These are phyloP conservation scores for Penicillium macrosclerotiorum DNA, from an alignment of 495 filamentous ascomycete species.

Conservation along the genomic window DNA sequence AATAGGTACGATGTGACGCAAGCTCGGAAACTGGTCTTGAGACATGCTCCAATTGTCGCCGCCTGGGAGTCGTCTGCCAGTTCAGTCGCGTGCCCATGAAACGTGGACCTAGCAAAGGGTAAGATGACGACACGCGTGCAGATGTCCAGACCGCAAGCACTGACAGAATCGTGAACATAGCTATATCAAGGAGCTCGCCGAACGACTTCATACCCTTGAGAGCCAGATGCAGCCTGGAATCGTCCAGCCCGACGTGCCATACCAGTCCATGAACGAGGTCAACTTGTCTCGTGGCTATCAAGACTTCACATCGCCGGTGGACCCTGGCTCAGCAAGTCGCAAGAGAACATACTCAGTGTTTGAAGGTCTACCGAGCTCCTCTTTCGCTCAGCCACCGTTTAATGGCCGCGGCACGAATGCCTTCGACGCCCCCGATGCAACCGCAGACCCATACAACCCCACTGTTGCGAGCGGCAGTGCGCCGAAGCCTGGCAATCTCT, in stretches of 20 bases:
- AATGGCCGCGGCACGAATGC: conserved; percentile 41
- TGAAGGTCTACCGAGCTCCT: conserved; percentile 47
- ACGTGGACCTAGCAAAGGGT: conserved; percentile 93
- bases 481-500: conserved; percentile 37
- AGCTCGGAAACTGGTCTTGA: conserved; percentile 73
- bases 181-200: conserved; percentile 95
- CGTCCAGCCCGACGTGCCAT: conserved; percentile 46
- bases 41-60: conserved; percentile 82
- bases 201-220: conserved; percentile 81
- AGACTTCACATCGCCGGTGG: conserved; percentile 49
- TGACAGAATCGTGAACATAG: conserved; percentile 44
- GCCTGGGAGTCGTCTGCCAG: conserved; percentile 72
- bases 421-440: conserved; percentile 38
- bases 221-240: conserved; percentile 55
- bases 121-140: conserved; percentile 24
- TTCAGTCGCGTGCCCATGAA: conserved; percentile 95
- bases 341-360: conserved; percentile 60
- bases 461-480: conserved; percentile 27
- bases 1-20: conserved; percentile 85
- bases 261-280: conserved; percentile 48
- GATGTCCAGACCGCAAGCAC: conserved; percentile 3
- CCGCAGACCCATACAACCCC: conserved; percentile 43
- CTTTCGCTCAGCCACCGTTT: conserved; percentile 45
- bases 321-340: conserved; percentile 37
- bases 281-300: conserved; percentile 44